Conservation (phyloP, 2,329 filamentous ascomycete genomes). For the Aureobasidium sp. region DNA sequence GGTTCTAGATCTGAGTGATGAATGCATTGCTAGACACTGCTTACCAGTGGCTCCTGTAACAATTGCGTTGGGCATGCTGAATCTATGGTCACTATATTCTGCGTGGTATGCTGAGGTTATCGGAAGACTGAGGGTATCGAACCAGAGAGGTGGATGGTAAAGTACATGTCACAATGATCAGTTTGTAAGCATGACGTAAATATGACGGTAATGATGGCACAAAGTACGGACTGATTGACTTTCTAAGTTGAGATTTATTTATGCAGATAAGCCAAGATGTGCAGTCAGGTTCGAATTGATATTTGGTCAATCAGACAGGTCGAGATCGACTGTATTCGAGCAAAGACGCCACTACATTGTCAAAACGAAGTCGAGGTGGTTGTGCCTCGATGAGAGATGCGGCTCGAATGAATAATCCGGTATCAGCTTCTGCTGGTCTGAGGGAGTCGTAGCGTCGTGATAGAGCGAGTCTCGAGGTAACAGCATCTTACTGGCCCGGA, state of each 20-base stretch:
- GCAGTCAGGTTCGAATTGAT: not conserved
- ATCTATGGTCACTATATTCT: constrained; percentile 15
- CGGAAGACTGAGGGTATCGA: not conserved
- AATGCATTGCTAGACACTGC: not conserved
- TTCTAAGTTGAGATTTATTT: not conserved
- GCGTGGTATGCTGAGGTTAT: not conserved
- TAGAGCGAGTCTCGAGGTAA: too few relatives aligned
- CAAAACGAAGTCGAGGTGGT: not conserved
- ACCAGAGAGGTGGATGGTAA: not conserved
- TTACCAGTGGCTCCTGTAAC: constrained; percentile 28
- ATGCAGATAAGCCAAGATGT: not conserved
- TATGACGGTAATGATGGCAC: not conserved
- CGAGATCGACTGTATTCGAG: not conserved
- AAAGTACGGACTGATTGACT: not conserved
- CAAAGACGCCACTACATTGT: not conserved
- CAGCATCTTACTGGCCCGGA: too few relatives aligned
- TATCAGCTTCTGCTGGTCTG: not conserved
- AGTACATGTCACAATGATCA: not conserved
- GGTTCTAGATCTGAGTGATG: not conserved
- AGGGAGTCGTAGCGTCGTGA: not conserved
- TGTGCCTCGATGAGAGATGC: not conserved
- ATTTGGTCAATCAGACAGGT: not conserved
- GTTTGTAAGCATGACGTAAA: constrained; percentile 11
- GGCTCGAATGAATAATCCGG: too few relatives aligned
- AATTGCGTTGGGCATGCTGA: constrained; percentile 28